A percentile compares a stretch with the other conserved stretches of the same genome.
Conservation (phyloP, 805 yeast genomes). For the Zygotorulaspora danielsina region DNA sequence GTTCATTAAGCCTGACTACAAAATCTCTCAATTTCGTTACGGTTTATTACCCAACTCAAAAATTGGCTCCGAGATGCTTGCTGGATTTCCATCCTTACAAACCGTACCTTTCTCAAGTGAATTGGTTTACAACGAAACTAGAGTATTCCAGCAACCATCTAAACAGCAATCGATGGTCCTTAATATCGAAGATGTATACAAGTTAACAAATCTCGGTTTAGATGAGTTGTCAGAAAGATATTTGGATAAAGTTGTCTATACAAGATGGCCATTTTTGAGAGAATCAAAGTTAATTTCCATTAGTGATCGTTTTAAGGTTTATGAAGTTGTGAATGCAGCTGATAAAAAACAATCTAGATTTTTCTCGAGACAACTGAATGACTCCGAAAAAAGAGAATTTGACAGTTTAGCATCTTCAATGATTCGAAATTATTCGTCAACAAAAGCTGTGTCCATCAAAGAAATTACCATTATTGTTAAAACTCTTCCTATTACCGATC, state of each 20-base stretch:
- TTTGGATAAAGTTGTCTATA: conserved; percentile 59
- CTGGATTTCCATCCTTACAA: conserved; percentile 85
- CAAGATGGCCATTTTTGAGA: conserved; percentile 86
- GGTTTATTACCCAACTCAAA: conserved; percentile 66
- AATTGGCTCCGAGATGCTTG: conserved; percentile 64
- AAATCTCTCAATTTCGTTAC: conserved; percentile 38
- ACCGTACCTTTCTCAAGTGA: conserved; percentile 58
- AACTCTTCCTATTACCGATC: conserved; percentile 74
- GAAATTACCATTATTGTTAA: conserved; percentile 54
- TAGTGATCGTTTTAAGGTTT: conserved; percentile 49
- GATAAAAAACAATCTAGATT: conserved; percentile 33
- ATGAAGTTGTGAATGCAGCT: conserved; percentile 26
- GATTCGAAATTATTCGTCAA: conserved; percentile 42
- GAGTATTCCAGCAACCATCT: conserved; percentile 81
- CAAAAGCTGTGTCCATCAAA: conserved; percentile 60
- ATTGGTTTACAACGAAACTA: conserved; percentile 58
- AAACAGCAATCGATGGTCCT: conserved; percentile 77
- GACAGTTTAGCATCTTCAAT: conserved; percentile 40
- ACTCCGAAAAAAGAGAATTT: conserved; percentile 47
- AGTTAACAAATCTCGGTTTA: conserved; percentile 45
- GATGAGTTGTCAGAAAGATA: conserved; percentile 64
- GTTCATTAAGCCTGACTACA: conserved; percentile 49
- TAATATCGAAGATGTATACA: conserved; percentile 51
- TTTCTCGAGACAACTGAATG: conserved; percentile 40
- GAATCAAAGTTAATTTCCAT: conserved; percentile 71